phyloP scores from a whole-genome alignment of 352 stramenopile species.

The Phytophthora aleatoria region DNA sequence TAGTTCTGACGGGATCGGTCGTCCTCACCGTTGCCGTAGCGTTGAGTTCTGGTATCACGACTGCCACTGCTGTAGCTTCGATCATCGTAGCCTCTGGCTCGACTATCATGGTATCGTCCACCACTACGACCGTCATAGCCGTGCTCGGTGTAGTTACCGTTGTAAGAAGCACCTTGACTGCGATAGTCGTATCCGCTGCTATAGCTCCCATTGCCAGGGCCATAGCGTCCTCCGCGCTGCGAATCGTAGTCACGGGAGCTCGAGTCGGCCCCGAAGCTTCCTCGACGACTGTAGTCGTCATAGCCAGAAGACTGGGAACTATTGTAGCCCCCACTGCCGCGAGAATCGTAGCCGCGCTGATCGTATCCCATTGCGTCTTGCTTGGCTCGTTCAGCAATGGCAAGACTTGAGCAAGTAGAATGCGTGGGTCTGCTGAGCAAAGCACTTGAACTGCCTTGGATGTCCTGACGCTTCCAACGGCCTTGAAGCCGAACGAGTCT shows the following conservation, averaged over 20 bases:
- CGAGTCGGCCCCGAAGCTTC: slow-evolving; percentile 4
- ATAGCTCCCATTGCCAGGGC: slow-evolving; percentile 3
- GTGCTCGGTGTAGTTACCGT: background rate
- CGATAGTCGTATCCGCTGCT: slow-evolving; percentile 8
- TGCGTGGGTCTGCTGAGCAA: background rate
- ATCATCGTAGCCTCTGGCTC: background rate
- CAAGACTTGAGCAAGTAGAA: background rate
- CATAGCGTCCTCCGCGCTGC: background rate
- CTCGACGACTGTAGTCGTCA: slow-evolving; percentile 1
- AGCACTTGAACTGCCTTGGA: background rate
- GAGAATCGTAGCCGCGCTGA: slow-evolving; percentile 11
- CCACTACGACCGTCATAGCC: slow-evolving; percentile 4
- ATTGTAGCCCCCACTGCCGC: background rate
- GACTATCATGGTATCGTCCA: background rate
- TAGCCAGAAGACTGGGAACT: slow-evolving; percentile 13
- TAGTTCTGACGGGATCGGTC: background rate
- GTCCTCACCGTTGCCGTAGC: background rate
- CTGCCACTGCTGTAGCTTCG: slow-evolving; percentile 7
- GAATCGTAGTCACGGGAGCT: slow-evolving; percentile 12
- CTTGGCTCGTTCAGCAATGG: background rate
- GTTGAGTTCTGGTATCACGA: background rate
- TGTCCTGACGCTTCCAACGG: background rate
- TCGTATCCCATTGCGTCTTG: slow-evolving; percentile 13
- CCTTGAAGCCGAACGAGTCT: background rate
- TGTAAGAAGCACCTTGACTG: slow-evolving; percentile 15